Conservation (phyloP, 139 green algal genomes). For the Picochlorum sp. region DNA sequence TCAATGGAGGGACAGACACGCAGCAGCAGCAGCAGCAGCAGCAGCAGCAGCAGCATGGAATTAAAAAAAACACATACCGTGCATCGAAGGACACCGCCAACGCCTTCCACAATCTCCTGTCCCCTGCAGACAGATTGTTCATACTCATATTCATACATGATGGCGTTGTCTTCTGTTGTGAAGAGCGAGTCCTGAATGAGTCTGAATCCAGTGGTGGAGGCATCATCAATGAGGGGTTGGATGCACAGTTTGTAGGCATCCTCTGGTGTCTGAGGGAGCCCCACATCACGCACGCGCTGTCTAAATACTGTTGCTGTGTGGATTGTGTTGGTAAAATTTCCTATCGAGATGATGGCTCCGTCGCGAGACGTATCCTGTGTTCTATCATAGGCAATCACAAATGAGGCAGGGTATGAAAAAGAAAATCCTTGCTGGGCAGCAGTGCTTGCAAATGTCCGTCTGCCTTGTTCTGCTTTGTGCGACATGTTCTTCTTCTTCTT, state of each 20-base stretch:
- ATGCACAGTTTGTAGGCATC: too few relatives aligned
- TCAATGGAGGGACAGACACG: too few relatives aligned
- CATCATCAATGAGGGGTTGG: too few relatives aligned
- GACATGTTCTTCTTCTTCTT: too few relatives aligned
- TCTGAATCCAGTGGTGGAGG: too few relatives aligned
- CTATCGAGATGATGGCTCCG: conserved; percentile 18
- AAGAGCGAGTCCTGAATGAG: background rate
- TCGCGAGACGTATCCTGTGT: conserved; percentile 9
- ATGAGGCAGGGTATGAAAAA: conserved; percentile 20
- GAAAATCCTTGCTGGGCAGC: conserved; percentile 11
- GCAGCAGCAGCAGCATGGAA: background rate
- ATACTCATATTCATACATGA: background rate
- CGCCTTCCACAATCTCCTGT: background rate
- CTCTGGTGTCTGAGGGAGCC: too few relatives aligned
- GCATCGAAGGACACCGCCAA: background rate
- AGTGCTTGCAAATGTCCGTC: too few relatives aligned
- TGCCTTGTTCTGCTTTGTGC: too few relatives aligned
- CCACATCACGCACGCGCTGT: too few relatives aligned
- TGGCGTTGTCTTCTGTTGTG: background rate
- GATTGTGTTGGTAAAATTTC: conserved; percentile 14
- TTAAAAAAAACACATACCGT: background rate
- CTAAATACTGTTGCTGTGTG: too few relatives aligned
- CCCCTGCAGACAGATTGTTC: background rate
- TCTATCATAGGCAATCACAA: conserved; percentile 28
- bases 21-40: background rate